Evolutionary conservation across 2,329 filamentous ascomycete genomes (phyloP).

Genomic region (Microdochium bolleyi): DNA sequence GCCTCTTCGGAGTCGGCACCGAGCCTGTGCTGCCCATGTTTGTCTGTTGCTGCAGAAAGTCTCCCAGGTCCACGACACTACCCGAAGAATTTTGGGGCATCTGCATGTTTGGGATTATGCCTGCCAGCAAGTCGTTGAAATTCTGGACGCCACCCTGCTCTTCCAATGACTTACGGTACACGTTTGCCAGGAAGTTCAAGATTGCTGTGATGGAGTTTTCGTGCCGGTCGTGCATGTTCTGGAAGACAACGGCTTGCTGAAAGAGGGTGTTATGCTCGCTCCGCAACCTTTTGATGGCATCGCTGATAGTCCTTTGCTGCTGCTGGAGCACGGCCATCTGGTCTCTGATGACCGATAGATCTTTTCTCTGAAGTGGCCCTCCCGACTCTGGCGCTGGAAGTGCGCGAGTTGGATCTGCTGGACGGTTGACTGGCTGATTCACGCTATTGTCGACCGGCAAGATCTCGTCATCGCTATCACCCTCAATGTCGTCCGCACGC

Average conservation of each 20-base stretch:
- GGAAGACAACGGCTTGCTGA: conserved; percentile 80
- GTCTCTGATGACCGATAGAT: conserved; percentile 67
- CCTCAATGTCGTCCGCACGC: conserved; percentile 54
- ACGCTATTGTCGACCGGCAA: conserved; percentile 28
- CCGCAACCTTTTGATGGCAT: conserved; percentile 71
- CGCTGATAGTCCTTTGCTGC: conserved; percentile 80
- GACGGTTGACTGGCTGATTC: conserved; percentile 28
- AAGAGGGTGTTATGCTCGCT: conserved; percentile 84
- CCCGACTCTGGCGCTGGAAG: conserved; percentile 33
- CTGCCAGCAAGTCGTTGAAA: conserved; percentile 76
- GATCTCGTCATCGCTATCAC: conserved; percentile 64
- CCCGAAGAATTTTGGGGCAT: conserved; percentile 37
- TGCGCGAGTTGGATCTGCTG: conserved; percentile 21
- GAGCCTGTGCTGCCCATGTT: conserved; percentile 20
- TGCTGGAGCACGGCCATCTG: conserved; percentile 77
- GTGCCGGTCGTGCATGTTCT: conserved; percentile 88
- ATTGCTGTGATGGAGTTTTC: conserved; percentile 99
- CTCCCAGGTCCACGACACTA: conserved; percentile 53
- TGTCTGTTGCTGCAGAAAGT: conserved; percentile 43
- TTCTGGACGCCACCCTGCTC: conserved; percentile 70
- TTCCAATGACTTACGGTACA: conserved; percentile 89
- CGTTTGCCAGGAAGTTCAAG: conserved; percentile 89
- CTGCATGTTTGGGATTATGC: conserved; percentile 55
- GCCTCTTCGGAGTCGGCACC: conserved; percentile 38
- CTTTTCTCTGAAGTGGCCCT: conserved; percentile 53